Percentiles rank a stretch among this genome's conserved stretches.
phyloP scores from a whole-genome alignment of 257 asterid genomes.

The Solanum lycopersicoides region DNA sequence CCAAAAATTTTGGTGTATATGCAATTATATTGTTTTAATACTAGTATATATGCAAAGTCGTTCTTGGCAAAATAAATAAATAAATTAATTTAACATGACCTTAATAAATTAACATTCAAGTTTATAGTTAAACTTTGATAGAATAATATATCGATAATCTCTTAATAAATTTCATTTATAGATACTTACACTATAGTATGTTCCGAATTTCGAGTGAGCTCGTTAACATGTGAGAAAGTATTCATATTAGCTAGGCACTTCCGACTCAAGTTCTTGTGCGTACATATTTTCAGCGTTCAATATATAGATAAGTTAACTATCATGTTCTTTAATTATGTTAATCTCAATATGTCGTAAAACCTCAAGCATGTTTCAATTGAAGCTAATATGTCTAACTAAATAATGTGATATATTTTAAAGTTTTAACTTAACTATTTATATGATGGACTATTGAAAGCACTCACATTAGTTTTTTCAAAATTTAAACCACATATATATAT shows the following conservation, averaged over 20 bases:
- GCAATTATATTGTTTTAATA: not conserved
- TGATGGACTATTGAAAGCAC: not conserved
- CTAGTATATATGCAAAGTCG: not conserved
- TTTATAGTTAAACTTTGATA: not conserved
- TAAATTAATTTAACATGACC: not conserved
- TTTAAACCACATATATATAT: not conserved
- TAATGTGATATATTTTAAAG: not conserved
- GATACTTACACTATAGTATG: not conserved
- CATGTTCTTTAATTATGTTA: not conserved
- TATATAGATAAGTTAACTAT: not conserved
- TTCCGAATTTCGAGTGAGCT: not conserved
- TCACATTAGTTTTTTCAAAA: not conserved
- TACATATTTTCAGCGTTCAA: not conserved
- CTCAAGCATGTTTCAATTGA: not conserved
- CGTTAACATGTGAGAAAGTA: not conserved
- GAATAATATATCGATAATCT: not conserved
- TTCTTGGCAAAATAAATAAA: not conserved
- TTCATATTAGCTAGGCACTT: not conserved
- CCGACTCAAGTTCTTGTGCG: not conserved
- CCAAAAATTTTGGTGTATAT: not conserved
- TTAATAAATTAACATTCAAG: not conserved
- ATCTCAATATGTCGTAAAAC: not conserved
- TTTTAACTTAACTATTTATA: no score
- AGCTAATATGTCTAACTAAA: not conserved
- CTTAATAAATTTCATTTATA: not conserved